A percentile compares a stretch with the other conserved stretches of the same genome.
These are phyloP conservation scores for Chaetomium fimeti DNA, from an alignment of 495 filamentous ascomycete genomes.

Conservation along the genomic window DNA sequence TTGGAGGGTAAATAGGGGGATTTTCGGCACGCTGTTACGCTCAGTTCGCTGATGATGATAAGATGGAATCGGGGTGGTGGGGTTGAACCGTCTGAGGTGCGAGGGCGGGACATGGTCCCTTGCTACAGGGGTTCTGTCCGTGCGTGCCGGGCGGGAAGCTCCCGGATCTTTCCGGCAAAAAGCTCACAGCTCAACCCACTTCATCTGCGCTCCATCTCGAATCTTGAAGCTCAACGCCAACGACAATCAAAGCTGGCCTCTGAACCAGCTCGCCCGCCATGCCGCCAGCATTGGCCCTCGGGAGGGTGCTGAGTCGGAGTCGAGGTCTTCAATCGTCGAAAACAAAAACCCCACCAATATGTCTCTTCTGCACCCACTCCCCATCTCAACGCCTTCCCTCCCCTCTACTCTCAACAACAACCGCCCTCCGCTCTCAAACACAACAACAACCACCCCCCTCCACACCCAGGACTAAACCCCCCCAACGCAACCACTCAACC, in stretches of 20 bases:
- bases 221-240: neutral
- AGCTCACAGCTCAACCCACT: neutral
- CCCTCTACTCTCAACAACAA: slow-evolving; percentile 5
- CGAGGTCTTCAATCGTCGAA: slow-evolving; percentile 4
- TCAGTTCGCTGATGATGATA: too few relatives aligned
- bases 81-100: slow-evolving; percentile 2
- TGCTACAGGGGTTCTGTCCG: slow-evolving; percentile 9
- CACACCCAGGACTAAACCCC: neutral
- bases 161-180: slow-evolving; percentile 24
- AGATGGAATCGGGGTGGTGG: too few relatives aligned
- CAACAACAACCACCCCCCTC: neutral
- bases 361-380: slow-evolving; percentile 46
- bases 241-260: slow-evolving; percentile 1
- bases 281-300: slow-evolving; percentile 38
- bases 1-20: too few relatives aligned
- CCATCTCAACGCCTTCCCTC: slow-evolving; percentile 17
- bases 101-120: neutral
- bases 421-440: slow-evolving; percentile 8
- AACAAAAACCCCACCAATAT: slow-evolving; percentile 32
- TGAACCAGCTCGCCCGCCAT: slow-evolving; percentile 26
- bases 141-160: slow-evolving; percentile 12
- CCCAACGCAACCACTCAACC: slow-evolving; percentile 25
- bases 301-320: slow-evolving; percentile 27
- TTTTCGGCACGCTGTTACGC: too few relatives aligned
- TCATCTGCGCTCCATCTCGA: neutral